phyloP scores from a whole-genome alignment of 148 eudicot species.

The Rhododendron mucronatum region DNA sequence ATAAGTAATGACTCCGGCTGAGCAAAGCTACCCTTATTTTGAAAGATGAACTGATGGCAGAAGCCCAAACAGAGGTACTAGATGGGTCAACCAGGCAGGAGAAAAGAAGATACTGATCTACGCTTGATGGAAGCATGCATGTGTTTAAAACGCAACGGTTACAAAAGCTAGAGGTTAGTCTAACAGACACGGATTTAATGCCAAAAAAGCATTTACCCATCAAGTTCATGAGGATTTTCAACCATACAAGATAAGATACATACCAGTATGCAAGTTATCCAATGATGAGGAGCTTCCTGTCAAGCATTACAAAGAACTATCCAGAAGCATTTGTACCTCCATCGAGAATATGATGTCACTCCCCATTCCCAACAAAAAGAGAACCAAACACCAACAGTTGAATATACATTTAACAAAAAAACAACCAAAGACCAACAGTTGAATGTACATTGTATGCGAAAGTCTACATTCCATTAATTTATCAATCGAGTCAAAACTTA shows the following conservation, averaged over 20 bases:
- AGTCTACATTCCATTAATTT: background rate
- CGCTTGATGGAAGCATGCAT: background rate
- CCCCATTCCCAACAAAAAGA: constrained; percentile 1
- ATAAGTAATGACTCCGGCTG: background rate
- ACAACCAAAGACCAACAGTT: constrained; percentile 1
- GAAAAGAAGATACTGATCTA: background rate
- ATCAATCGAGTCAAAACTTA: background rate
- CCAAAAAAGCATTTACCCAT: background rate
- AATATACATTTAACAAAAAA: background rate
- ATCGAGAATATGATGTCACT: background rate
- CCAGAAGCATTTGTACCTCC: background rate
- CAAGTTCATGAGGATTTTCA: background rate
- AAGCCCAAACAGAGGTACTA: background rate
- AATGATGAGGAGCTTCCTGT: constrained; percentile 1
- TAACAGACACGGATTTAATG: background rate
- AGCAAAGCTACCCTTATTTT: background rate
- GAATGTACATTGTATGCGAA: background rate
- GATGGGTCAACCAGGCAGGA: background rate
- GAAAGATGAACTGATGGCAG: background rate
- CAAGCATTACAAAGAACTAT: background rate
- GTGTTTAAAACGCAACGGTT: background rate
- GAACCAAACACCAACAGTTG: background rate
- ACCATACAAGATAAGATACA: background rate
- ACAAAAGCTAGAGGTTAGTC: background rate
- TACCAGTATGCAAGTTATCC: background rate